Evolutionary conservation across 192 early-diverging fungal genomes (phyloP), one percentile per base, ranked within the genome.

Genomic region (Dimargaris cristalligena): DNA sequence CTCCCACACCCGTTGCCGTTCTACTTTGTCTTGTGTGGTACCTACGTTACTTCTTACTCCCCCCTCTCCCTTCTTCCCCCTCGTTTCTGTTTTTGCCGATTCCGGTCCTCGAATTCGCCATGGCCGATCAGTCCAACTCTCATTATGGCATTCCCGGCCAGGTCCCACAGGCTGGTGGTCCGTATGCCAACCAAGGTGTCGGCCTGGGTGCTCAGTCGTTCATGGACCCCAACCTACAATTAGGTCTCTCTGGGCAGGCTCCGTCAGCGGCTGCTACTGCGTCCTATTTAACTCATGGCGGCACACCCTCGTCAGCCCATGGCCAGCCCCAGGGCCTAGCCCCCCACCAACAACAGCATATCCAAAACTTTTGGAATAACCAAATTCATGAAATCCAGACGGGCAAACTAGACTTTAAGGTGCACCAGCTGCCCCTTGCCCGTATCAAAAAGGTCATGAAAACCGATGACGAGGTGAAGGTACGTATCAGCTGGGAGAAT

Each of bases 371-470:
- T 58, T 90, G 87, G 87, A 73, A 77, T 60, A 75, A 75, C 20
- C 86, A 90, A 61, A 75, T 81, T 63, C 61, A 64, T 18, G 73
- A 78, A 45, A 78, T 83, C 23, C 75, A 86, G 57, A 70, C 83
- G 52, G 80, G 81, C 25, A 67, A 72, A 51, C 78, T 80, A n/a
- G 94, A 97, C 70, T 97, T 92, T 71, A 92, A 92, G 67, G 71
- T 80, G 41, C 92, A 97, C 62, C 78, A 81, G 52, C 64, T 97
- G 50, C 94, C 94, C n/a, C 68, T 97, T 34, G 94, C 94, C 28
- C 71, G 94, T 33, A 94, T 95, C 66, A 97, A 97, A 63, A 95
- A 95, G 67, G 91, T 97, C 44, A 97, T 97, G 94, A 97, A 97
- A 74, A 83, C 86, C 14, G 94, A 97, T 63, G 87, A 91, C 34